Base-by-base conservation (phyloP, 1,139 yeast species). In the Arxiozyma slooffiae region DNA sequence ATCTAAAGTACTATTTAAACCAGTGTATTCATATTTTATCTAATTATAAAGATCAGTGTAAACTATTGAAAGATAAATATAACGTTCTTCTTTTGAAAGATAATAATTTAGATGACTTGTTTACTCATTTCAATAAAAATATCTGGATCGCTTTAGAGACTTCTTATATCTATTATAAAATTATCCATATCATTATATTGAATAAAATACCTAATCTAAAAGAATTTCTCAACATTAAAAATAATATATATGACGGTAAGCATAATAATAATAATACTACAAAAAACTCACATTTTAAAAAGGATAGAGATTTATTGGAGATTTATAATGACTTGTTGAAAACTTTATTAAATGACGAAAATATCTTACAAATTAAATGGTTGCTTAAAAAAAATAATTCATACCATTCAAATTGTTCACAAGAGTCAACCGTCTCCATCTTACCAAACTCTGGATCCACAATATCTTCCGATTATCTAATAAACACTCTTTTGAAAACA, bases 111-210 rank as follows among this genome's bases (percentile, higher is more conserved):
- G 47, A 48, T 7, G 34, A 41, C 22, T 9, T 24, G 16, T 23
- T 41, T 4, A n/a, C 39, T 7, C 40, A 22, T 7, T 14, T 38
- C 6, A 43, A 38, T 34, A 49, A 46, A 20, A 7, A 42, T 18
- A 21, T 38, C 7, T 38, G 38, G 21, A 44, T 41, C 11, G 24
- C 38, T 5, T 38, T 44, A 17, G 70, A 67, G 52, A 55, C 63
- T 17, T 67, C 70, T 14, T 69, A 60, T 47, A 58, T 67, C 18
- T 67, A 67, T 50, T 69, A 66, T 55, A 61, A 61, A 44, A 64
- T 66, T 26, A 62, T 69, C n/a, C 63, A 60, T 26, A 57, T 50
- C 36, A 55, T 65, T 1, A 54, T 65, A 22, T 52, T 59, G 17
- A 56, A 57, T 17, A 60, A 53, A 45, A 59, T 62, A 39, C 66